A percentile compares a stretch with the other conserved stretches of the same genome.
These are phyloP conservation scores for Neurospora sp. DNA, from an alignment of 495 filamentous ascomycete genomes.

Conservation along the genomic window DNA sequence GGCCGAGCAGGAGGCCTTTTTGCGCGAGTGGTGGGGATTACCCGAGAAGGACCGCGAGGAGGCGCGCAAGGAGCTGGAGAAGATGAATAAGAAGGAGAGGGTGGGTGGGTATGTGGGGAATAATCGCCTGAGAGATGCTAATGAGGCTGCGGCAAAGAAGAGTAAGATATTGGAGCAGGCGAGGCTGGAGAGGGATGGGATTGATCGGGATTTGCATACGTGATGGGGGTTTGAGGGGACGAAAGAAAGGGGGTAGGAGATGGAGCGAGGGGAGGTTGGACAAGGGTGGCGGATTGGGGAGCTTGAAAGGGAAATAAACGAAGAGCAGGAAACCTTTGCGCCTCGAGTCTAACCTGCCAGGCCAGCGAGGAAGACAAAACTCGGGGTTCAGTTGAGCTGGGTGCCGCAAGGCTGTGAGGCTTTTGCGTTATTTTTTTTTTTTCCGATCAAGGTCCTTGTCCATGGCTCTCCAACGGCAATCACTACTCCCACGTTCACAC, in stretches of 20 bases:
- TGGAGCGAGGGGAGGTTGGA: neutral
- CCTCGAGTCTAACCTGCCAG: neutral
- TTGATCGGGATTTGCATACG: neutral
- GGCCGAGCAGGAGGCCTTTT: constrained; percentile 46
- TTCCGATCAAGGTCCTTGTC: neutral
- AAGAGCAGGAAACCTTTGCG: neutral
- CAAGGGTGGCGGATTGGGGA: no score
- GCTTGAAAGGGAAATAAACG: neutral
- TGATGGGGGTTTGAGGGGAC: neutral
- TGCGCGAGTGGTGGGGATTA: constrained; percentile 52
- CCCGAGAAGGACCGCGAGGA: constrained; percentile 38
- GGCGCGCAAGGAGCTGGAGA: constrained; percentile 27
- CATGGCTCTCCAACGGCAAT: neutral
- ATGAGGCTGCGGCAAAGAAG: neutral
- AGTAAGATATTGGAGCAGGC: neutral
- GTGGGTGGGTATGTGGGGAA: constrained; percentile 24
- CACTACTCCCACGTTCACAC: neutral
- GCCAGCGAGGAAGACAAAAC: neutral
- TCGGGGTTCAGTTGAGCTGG: neutral
- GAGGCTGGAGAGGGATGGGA: neutral
- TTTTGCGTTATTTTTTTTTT: neutral
- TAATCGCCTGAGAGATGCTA: constrained; percentile 2
- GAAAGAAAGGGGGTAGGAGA: neutral
- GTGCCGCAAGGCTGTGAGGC: neutral
- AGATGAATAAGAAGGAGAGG: constrained; percentile 26